Percentiles rank a stretch among this genome's conserved stretches.
Conservation (phyloP, 2,329 filamentous ascomycete species). For the Thyridium curvatum region DNA sequence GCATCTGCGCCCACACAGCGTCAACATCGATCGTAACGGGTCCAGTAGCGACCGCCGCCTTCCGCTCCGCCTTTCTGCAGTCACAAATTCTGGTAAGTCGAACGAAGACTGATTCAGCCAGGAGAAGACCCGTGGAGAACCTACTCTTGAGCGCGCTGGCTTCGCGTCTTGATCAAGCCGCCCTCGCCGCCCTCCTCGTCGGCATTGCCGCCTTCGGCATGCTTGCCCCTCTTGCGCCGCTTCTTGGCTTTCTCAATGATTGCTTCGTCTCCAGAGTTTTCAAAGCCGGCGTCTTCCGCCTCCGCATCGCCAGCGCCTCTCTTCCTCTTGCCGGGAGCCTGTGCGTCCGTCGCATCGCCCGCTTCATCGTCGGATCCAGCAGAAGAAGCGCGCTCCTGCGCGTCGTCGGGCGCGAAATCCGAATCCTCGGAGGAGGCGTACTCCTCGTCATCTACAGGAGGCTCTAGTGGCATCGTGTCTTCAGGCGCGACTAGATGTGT, state of each 20-base stretch:
- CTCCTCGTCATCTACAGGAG: constrained; percentile 38
- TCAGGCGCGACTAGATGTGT: too few relatives aligned
- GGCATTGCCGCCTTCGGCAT: constrained; percentile 19
- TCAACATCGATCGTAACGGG: constrained; percentile 67
- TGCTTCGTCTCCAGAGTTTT: constrained; percentile 68
- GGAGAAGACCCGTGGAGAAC: constrained; percentile 13
- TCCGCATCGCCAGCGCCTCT: constrained; percentile 19
- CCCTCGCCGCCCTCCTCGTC: constrained; percentile 54
- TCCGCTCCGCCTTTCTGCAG: constrained; percentile 49
- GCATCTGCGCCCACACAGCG: constrained; percentile 64
- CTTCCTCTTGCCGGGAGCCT: constrained; percentile 25
- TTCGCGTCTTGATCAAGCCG: constrained; percentile 64
- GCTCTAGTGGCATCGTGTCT: constrained; percentile 34
- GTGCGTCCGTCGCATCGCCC: constrained; percentile 14
- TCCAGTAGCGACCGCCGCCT: constrained; percentile 42
- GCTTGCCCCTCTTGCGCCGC: constrained; percentile 34
- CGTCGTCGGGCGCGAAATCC: constrained; percentile 61
- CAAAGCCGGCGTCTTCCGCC: constrained; percentile 44
- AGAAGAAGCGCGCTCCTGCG: constrained; percentile 32
- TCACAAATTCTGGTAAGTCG: too few relatives aligned
- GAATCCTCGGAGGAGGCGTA: constrained; percentile 69
- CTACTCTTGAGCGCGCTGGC: constrained; percentile 61
- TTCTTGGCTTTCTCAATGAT: constrained; percentile 59
- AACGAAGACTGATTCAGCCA: constrained; percentile 1
- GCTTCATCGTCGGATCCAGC: constrained; percentile 44